Evolutionary conservation across 805 yeast species (phyloP).

Genomic region (Ogataea trehalophila): DNA sequence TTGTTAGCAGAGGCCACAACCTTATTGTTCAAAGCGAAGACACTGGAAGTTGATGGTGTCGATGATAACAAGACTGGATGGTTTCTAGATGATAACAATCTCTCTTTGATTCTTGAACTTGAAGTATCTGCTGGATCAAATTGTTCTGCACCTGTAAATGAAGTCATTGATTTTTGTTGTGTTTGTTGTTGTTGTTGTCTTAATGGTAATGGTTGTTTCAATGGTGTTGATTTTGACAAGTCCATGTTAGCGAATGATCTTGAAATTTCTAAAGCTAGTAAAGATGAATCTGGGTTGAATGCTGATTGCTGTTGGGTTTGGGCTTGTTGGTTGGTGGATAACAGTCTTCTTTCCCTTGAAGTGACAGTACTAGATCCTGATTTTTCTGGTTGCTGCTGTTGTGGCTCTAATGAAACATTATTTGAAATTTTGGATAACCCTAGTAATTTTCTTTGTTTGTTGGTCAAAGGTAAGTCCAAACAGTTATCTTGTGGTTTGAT

Average conservation of each 20-base stretch:
- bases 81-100: slow-evolving; percentile 13
- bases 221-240: slow-evolving; percentile 7
- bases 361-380: not conserved
- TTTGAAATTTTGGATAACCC: slow-evolving; percentile 32
- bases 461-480: slow-evolving; percentile 44
- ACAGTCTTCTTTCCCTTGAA: slow-evolving; percentile 3
- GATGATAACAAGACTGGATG: slow-evolving; percentile 1
- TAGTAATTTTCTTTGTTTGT: slow-evolving; percentile 40
- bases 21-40: not conserved
- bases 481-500: slow-evolving; percentile 45
- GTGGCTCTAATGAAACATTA: slow-evolving; percentile 2
- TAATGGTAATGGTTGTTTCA: not conserved
- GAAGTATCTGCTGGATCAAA: not conserved
- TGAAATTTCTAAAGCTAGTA: slow-evolving; percentile 21
- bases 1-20: not conserved
- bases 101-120: slow-evolving; percentile 11
- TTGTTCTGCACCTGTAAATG: not conserved
- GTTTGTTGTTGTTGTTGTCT: not conserved
- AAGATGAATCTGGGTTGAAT: slow-evolving; percentile 15
- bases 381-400: not conserved
- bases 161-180: not conserved
- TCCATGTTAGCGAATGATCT: slow-evolving; percentile 28
- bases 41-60: not conserved
- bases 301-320: slow-evolving; percentile 1
- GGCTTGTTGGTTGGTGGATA: not conserved